phyloP scores from a whole-genome alignment of 345 rosid species.

The Corchorus olitorius region DNA sequence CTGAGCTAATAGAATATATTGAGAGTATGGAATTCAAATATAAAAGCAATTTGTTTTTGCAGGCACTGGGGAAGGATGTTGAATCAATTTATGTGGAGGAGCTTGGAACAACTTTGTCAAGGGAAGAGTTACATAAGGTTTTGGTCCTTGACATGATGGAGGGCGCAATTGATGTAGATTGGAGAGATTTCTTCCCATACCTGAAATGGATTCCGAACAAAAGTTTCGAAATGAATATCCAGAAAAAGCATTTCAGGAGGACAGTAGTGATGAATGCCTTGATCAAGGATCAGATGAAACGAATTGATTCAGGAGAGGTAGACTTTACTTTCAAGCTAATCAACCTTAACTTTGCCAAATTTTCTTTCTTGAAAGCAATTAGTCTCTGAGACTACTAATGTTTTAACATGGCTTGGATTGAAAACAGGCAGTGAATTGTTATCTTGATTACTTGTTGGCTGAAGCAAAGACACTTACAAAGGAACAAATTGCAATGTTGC shows the following conservation, averaged over 20 bases:
- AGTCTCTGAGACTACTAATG: neutral
- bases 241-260: slow-evolving; percentile 48
- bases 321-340: neutral
- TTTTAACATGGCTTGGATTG: slow-evolving; percentile 3
- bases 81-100: slow-evolving; percentile 69
- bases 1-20: neutral
- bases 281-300: slow-evolving; percentile 45
- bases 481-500: slow-evolving; percentile 59
- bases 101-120: slow-evolving; percentile 58
- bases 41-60: slow-evolving; percentile 9
- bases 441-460: slow-evolving; percentile 54
- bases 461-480: slow-evolving; percentile 64
- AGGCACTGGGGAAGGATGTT: slow-evolving; percentile 71
- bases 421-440: slow-evolving; percentile 58
- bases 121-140: slow-evolving; percentile 50
- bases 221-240: slow-evolving; percentile 52
- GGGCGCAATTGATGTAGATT: slow-evolving; percentile 83
- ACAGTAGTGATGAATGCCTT: slow-evolving; percentile 69
- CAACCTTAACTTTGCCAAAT: neutral
- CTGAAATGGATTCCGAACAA: slow-evolving; percentile 78
- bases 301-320: slow-evolving; percentile 61
- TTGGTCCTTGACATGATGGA: slow-evolving; percentile 77
- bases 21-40: neutral
- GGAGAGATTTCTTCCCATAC: slow-evolving; percentile 97
- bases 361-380: neutral